Percentiles rank a stretch among this genome's conserved stretches.
phyloP scores from a whole-genome alignment of 2,329 filamentous ascomycete species.

The Aspergillus transmontanensis region DNA sequence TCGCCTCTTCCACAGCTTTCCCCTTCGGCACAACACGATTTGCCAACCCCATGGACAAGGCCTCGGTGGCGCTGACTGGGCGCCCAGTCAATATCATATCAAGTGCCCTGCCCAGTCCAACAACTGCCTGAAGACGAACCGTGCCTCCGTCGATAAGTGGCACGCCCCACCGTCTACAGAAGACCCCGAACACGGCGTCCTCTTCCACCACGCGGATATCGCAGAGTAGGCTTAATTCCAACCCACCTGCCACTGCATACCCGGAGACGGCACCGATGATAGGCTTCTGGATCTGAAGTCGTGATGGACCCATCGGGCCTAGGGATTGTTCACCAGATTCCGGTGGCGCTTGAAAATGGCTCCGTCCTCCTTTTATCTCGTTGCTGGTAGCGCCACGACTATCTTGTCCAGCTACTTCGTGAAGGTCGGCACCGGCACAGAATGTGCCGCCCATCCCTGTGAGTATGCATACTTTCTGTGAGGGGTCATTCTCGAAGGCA shows the following conservation, averaged over 20 bases:
- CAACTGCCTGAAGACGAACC: slow-evolving; percentile 53
- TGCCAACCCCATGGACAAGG: slow-evolving; percentile 55
- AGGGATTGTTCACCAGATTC: slow-evolving; percentile 23
- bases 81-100: slow-evolving; percentile 62
- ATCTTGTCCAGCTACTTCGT: slow-evolving; percentile 41
- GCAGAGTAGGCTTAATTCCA: slow-evolving; percentile 39
- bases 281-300: slow-evolving; percentile 38
- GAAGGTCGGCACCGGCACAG: slow-evolving; percentile 58
- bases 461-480: slow-evolving; percentile 58
- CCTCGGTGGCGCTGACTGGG: slow-evolving; percentile 52
- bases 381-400: slow-evolving; percentile 5
- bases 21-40: slow-evolving; percentile 57
- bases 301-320: slow-evolving; percentile 49
- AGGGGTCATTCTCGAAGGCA: slow-evolving; percentile 52
- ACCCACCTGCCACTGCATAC: slow-evolving; percentile 40
- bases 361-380: background rate
- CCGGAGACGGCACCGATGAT: slow-evolving; percentile 43
- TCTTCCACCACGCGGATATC: slow-evolving; percentile 40
- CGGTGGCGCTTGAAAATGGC: background rate
- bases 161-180: slow-evolving; percentile 57
- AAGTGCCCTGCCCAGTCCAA: slow-evolving; percentile 56
- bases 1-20: slow-evolving; percentile 52
- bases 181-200: slow-evolving; percentile 46
- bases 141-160: slow-evolving; percentile 58
- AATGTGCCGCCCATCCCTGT: slow-evolving; percentile 52